Evolutionary conservation across 2,329 filamentous ascomycete genomes (phyloP), one percentile per base, ranked within the genome.

Genomic region (Conoideocrella luteorostrata): DNA sequence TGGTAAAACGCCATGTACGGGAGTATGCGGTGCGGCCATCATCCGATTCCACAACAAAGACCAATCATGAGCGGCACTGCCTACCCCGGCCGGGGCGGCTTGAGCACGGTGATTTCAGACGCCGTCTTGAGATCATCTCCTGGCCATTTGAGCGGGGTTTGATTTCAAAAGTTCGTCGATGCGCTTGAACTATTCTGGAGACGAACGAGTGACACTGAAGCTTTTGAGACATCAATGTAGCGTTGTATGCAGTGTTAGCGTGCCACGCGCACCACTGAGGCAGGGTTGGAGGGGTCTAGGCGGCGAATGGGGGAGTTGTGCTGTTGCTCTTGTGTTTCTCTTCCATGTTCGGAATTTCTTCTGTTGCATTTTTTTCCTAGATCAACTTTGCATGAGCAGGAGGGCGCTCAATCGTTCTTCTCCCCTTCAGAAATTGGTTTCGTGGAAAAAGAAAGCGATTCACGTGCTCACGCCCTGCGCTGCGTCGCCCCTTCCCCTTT

Each of bases 221-320:
- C 15, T 17, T 35, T 32, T 18, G 39, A 41, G 39, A 41, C 39
- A 26, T 34, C n/a, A 13, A 34, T 7, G 20, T 18, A 28, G 39
- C 30, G 29, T 20, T 33, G 21, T 26, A 34, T 41, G 30, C 26
- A 40, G 36, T 37, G 4, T 20, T 18, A 36, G 33, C 13, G 33
- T 36, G 33, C 20, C 33, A 22, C 21, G 9, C 36, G 23, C 36
- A 39, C n/a, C n/a, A n/a, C n/a, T n/a, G n/a, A n/a, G n/a, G n/a
- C n/a, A n/a, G n/a, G n/a, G n/a, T n/a, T n/a, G n/a, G n/a, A n/a
- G n/a, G n/a, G n/a, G n/a, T n/a, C n/a, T n/a, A n/a, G n/a, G n/a
- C n/a, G n/a, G n/a, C n/a, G n/a, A n/a, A n/a, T n/a, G n/a, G n/a
- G n/a, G n/a, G n/a, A n/a, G n/a, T n/a, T n/a, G n/a, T n/a, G n/a